Conservation (phyloP, 2,329 filamentous ascomycete genomes). For the Aspergillus transmontanensis region DNA sequence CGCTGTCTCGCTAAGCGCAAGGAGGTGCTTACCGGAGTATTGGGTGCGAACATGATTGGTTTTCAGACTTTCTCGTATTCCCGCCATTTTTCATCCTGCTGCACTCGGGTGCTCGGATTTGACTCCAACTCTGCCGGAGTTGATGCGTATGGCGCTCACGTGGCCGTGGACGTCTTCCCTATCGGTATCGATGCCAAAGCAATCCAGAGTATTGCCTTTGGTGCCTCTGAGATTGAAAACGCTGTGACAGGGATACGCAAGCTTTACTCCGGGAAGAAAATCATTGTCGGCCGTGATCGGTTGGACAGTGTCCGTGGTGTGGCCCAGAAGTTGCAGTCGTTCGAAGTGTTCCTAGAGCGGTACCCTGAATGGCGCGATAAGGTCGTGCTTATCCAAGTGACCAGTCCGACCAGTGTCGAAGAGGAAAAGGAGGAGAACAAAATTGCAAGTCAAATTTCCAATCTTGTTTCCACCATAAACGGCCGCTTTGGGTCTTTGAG, state of each 20-base stretch:
- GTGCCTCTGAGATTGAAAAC: slow-evolving; percentile 68
- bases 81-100: slow-evolving; percentile 91
- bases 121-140: slow-evolving; percentile 83
- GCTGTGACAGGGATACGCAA: slow-evolving; percentile 72
- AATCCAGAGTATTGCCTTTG: slow-evolving; percentile 75
- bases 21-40: slow-evolving; percentile 83
- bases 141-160: slow-evolving; percentile 83
- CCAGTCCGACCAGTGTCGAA: slow-evolving; percentile 79
- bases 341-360: slow-evolving; percentile 85
- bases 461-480: slow-evolving; percentile 89
- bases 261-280: slow-evolving; percentile 85
- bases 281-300: slow-evolving; percentile 93
- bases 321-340: slow-evolving; percentile 92
- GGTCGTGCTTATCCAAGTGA: slow-evolving; percentile 93
- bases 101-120: slow-evolving; percentile 87
- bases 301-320: slow-evolving; percentile 91
- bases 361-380: slow-evolving; percentile 91
- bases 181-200: slow-evolving; percentile 90
- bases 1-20: slow-evolving; percentile 85
- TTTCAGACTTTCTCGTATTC: slow-evolving; percentile 97
- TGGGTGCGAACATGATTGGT: slow-evolving; percentile 89
- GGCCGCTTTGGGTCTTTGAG: slow-evolving; percentile 84
- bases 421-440: slow-evolving; percentile 80
- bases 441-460: slow-evolving; percentile 84
- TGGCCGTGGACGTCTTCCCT: slow-evolving; percentile 89